Evolutionary conservation across 176 grass and related monocot genomes (phyloP).

Genomic region (bread wheat (Triticum aestivum)): DNA sequence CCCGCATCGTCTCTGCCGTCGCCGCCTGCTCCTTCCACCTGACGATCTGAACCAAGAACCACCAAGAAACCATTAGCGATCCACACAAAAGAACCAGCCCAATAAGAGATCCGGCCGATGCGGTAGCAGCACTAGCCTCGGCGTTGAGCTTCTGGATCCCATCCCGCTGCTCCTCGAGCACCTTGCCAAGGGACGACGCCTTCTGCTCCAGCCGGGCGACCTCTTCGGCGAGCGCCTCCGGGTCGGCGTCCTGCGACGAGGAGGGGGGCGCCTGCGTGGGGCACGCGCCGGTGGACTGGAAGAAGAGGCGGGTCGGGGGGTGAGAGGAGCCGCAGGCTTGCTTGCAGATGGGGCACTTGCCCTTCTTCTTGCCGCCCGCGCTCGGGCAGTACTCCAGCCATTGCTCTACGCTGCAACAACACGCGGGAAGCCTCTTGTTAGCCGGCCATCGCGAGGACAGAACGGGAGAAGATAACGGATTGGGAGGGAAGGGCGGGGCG

Average conservation of each 20-base stretch:
- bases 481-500: neutral
- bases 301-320: constrained; percentile 80
- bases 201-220: constrained; percentile 62
- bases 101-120: neutral
- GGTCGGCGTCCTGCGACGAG: constrained; percentile 18
- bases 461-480: neutral
- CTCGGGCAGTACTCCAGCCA: constrained; percentile 92
- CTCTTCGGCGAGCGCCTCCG: constrained; percentile 54
- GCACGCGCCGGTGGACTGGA: constrained; percentile 68
- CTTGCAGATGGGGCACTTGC: constrained; percentile 91
- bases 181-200: constrained; percentile 41
- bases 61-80: constrained; percentile 13
- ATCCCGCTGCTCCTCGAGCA: constrained; percentile 49
- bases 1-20: constrained; percentile 26
- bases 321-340: constrained; percentile 53
- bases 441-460: neutral
- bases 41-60: constrained; percentile 27
- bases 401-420: constrained; percentile 67
- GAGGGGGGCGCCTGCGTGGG: constrained; percentile 17
- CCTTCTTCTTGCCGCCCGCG: constrained; percentile 66
- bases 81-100: neutral
- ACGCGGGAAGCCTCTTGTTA: neutral
- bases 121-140: constrained; percentile 35
- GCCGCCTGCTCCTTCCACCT: constrained; percentile 49
- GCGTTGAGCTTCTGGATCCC: constrained; percentile 52